These are phyloP conservation scores for Ophiocordyceps robertsii DNA, from an alignment of 2,329 filamentous ascomycete genomes.

Conservation along the genomic window DNA sequence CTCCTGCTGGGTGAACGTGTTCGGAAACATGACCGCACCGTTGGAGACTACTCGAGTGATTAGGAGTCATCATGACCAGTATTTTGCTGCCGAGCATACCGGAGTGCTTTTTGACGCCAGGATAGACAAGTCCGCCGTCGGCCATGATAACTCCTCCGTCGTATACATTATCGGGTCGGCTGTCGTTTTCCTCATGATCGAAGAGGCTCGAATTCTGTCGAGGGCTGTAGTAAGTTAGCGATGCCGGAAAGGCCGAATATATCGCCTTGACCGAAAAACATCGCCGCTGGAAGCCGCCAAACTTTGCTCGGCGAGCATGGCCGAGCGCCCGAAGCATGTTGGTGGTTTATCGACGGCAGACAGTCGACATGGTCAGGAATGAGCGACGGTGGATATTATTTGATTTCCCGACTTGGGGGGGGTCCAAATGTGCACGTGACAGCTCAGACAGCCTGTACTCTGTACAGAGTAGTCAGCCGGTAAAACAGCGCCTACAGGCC, in stretches of 20 bases:
- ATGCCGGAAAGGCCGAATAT: conserved; percentile 6
- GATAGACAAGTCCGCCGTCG: conserved; percentile 6
- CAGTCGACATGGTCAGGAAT: no score
- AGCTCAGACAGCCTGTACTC: no score
- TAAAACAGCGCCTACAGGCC: no score
- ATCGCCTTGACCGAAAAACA: conserved; percentile 6
- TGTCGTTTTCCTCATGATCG: conserved; percentile 1
- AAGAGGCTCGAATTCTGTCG: conserved; percentile 3
- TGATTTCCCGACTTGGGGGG: no score
- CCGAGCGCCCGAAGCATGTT: not conserved
- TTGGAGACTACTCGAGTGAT: conserved; percentile 4
- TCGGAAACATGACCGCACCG: conserved; percentile 9
- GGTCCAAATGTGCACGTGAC: no score
- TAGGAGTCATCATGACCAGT: not conserved
- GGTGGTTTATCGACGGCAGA: no score
- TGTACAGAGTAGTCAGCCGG: no score
- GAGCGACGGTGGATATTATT: no score
- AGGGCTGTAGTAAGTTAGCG: conserved; percentile 6
- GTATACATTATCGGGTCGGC: not conserved
- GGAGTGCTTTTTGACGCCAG: conserved; percentile 1
- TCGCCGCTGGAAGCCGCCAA: not conserved
- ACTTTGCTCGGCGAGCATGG: not conserved
- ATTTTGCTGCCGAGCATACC: not conserved
- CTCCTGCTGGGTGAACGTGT: conserved; percentile 10
- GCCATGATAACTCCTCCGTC: conserved; percentile 5